A percentile compares a stretch with the other conserved stretches of the same genome.
These are phyloP conservation scores for Soucietia sequanensis DNA, from an alignment of 805 yeast species.

Conservation along the genomic window DNA sequence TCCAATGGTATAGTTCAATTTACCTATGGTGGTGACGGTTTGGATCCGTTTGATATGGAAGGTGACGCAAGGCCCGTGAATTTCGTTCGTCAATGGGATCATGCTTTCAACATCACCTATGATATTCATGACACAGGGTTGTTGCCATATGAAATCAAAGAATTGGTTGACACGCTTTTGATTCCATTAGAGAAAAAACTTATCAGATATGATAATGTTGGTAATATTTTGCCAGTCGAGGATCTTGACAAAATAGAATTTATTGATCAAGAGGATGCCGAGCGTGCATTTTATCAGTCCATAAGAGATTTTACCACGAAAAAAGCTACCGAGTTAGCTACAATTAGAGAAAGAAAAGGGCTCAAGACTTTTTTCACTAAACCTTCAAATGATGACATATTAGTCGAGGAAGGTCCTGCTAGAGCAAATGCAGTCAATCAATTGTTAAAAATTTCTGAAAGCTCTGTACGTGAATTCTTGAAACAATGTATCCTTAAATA, in stretches of 20 bases:
- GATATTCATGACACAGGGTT: conserved; percentile 53
- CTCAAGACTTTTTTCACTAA: conserved; percentile 43
- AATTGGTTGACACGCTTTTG: conserved; percentile 54
- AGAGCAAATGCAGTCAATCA: conserved; percentile 54
- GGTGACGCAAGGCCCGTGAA: conserved; percentile 98
- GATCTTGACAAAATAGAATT: conserved; percentile 53
- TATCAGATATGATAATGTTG: conserved; percentile 71
- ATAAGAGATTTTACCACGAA: conserved; percentile 59
- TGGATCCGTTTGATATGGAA: conserved; percentile 98
- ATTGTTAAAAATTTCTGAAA: conserved; percentile 61
- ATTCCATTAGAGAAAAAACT: conserved; percentile 59
- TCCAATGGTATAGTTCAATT: conserved; percentile 96
- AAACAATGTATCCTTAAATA: conserved; percentile 78
- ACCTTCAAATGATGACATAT: conserved; percentile 39
- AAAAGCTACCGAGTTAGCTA: conserved; percentile 59
- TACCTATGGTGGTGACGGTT: conserved; percentile 97
- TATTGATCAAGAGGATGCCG: conserved; percentile 86
- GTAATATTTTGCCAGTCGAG: conserved; percentile 46
- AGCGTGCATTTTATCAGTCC: conserved; percentile 78
- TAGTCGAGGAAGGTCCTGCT: conserved; percentile 29
- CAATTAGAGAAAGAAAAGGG: conserved; percentile 53
- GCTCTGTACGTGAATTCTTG: conserved; percentile 63
- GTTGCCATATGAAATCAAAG: conserved; percentile 66
- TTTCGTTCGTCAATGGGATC: conserved; percentile 92
- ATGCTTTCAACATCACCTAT: conserved; percentile 73